These are phyloP conservation scores for Dryadomyces quercivorus DNA, from an alignment of 2,329 filamentous ascomycete genomes.

Conservation along the genomic window DNA sequence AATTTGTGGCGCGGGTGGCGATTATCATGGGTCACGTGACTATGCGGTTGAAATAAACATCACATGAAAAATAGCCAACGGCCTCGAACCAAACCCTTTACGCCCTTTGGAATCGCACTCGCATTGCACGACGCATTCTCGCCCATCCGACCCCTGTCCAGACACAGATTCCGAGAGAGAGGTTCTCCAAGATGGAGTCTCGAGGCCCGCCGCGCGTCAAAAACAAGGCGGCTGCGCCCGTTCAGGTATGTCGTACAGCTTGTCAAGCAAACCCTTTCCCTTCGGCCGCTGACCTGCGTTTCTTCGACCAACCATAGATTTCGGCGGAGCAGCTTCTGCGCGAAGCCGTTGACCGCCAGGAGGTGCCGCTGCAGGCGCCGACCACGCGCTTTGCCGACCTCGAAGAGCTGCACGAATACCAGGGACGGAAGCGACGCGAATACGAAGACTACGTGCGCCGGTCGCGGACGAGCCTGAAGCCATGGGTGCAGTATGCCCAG, in stretches of 20 bases:
- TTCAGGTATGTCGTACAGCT: conserved; percentile 19
- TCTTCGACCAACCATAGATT: conserved; percentile 44
- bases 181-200: conserved; percentile 56
- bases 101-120: no score
- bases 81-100: no score
- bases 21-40: neutral
- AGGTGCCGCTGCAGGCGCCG: conserved; percentile 74
- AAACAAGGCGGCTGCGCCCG: conserved; percentile 88
- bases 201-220: conserved; percentile 93
- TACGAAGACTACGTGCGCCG: conserved; percentile 97
- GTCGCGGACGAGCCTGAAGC: conserved; percentile 92
- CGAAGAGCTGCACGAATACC: conserved; percentile 95
- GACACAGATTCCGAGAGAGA: neutral
- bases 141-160: no score
- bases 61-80: neutral
- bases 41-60: neutral
- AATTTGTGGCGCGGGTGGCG: neutral
- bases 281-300: conserved; percentile 17
- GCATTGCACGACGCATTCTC: no score
- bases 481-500: conserved; percentile 95
- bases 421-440: conserved; percentile 88
- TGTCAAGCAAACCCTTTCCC: neutral
- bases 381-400: conserved; percentile 93
- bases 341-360: conserved; percentile 93
- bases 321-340: conserved; percentile 94